These are phyloP conservation scores for Calonectria multiphialidica DNA, from an alignment of 2,329 filamentous ascomycete genomes.

Conservation along the genomic window DNA sequence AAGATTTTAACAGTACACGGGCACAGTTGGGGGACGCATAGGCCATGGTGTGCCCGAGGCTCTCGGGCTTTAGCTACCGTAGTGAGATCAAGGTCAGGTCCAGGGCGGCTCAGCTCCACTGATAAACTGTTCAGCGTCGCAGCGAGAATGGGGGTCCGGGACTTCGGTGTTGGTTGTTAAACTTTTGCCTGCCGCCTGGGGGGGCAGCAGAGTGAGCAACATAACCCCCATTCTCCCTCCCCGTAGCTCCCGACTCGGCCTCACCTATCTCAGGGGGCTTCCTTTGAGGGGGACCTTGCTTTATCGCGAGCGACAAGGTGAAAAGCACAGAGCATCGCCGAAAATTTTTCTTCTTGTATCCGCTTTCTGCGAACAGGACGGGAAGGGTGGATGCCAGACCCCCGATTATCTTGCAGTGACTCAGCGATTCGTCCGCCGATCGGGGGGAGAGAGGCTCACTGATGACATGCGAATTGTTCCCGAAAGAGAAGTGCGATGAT, in stretches of 20 bases:
- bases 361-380: constrained; percentile 7
- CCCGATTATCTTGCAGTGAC: constrained; percentile 7
- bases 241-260: constrained; percentile 34
- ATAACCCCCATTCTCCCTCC: constrained; percentile 13
- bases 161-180: not conserved
- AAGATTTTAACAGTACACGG: not conserved
- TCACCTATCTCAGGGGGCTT: constrained; percentile 34
- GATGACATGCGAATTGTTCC: not conserved
- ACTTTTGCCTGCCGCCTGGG: constrained; percentile 32
- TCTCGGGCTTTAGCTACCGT: not conserved
- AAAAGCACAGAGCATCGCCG: constrained; percentile 9
- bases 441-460: constrained; percentile 17
- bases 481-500: constrained; percentile 8
- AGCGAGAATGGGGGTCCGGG: constrained; percentile 1
- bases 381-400: constrained; percentile 10
- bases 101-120: constrained; percentile 3
- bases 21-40: not conserved
- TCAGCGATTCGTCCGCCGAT: constrained; percentile 8
- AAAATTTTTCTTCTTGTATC: not conserved
- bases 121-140: constrained; percentile 14
- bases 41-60: constrained; percentile 3
- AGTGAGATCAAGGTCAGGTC: constrained; percentile 9
- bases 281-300: constrained; percentile 14
- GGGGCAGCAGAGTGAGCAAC: constrained; percentile 15
- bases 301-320: not conserved